These are phyloP conservation scores for Xylariaceae sp. DNA, from an alignment of 2,329 filamentous ascomycete genomes.

Conservation along the genomic window DNA sequence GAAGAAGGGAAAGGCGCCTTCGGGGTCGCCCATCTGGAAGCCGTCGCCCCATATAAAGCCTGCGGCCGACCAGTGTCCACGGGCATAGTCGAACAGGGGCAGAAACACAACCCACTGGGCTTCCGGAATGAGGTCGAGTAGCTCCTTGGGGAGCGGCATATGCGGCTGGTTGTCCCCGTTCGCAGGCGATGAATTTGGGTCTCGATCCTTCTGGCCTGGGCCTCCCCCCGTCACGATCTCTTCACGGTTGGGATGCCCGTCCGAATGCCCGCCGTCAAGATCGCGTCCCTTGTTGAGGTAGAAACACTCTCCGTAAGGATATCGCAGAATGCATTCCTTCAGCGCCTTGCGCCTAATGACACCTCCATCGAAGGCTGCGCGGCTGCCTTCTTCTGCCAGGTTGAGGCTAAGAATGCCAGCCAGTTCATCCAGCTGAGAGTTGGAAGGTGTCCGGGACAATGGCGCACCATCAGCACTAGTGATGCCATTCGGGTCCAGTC, in stretches of 20 bases:
- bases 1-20: constrained; percentile 26
- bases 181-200: constrained; percentile 2
- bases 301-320: constrained; percentile 17
- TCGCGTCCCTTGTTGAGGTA: constrained; percentile 13
- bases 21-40: constrained; percentile 28
- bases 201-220: constrained; percentile 2
- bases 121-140: constrained; percentile 26
- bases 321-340: constrained; percentile 13
- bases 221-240: constrained; percentile 9
- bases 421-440: constrained; percentile 9
- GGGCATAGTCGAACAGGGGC: constrained; percentile 28
- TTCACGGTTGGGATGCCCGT: constrained; percentile 2
- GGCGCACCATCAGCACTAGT: neutral
- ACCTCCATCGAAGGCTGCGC: constrained; percentile 2
- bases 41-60: constrained; percentile 29
- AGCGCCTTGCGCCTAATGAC: constrained; percentile 11
- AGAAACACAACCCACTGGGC: constrained; percentile 28
- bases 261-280: constrained; percentile 7
- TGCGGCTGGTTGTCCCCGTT: constrained; percentile 4
- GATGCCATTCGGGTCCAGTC: no score
- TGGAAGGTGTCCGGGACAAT: neutral
- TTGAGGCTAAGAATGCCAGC: constrained; percentile 7
- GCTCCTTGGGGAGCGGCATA: constrained; percentile 16
- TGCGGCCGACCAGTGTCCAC: constrained; percentile 26
- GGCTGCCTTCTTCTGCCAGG: constrained; percentile 3